Percentiles rank a stretch among this genome's conserved stretches.
These are phyloP conservation scores for Botrytis cinerea DNA, from an alignment of 2,329 filamentous ascomycete genomes.

Conservation along the genomic window DNA sequence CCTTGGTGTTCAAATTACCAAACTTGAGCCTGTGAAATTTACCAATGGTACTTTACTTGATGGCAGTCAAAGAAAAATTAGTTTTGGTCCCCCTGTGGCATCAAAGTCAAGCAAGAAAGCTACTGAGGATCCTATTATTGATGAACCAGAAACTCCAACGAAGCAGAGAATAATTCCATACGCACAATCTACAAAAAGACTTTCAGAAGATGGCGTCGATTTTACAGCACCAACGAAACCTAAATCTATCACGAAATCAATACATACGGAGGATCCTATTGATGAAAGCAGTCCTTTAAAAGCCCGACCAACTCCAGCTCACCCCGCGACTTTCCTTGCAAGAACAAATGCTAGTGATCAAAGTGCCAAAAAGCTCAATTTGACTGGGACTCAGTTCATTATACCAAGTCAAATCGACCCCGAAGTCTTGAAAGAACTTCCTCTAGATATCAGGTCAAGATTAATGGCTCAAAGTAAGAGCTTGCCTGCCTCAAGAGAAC, in stretches of 20 bases:
- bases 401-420: slow-evolving; percentile 82
- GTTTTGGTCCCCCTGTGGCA: slow-evolving; percentile 61
- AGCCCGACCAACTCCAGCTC: slow-evolving; percentile 48
- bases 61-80: slow-evolving; percentile 77
- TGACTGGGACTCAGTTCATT: slow-evolving; percentile 87
- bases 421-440: slow-evolving; percentile 78
- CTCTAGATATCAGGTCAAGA: slow-evolving; percentile 76
- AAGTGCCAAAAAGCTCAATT: slow-evolving; percentile 71
- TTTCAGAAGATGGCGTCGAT: slow-evolving; percentile 36
- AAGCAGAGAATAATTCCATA: slow-evolving; percentile 37
- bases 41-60: slow-evolving; percentile 55
- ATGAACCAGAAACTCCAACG: slow-evolving; percentile 48
- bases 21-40: slow-evolving; percentile 75
- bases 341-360: slow-evolving; percentile 49
- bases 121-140: slow-evolving; percentile 45
- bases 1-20: slow-evolving; percentile 90
- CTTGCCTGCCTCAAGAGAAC: slow-evolving; percentile 34
- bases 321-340: slow-evolving; percentile 56
- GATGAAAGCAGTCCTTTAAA: slow-evolving; percentile 55
- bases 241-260: slow-evolving; percentile 23
- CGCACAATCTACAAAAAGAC: slow-evolving; percentile 10
- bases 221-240: slow-evolving; percentile 37
- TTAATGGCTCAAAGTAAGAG: slow-evolving; percentile 61
- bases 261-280: slow-evolving; percentile 51
- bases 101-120: slow-evolving; percentile 46